Evolutionary conservation across 306 rosid genomes (phyloP).

Genomic region (Lupinus albus): DNA sequence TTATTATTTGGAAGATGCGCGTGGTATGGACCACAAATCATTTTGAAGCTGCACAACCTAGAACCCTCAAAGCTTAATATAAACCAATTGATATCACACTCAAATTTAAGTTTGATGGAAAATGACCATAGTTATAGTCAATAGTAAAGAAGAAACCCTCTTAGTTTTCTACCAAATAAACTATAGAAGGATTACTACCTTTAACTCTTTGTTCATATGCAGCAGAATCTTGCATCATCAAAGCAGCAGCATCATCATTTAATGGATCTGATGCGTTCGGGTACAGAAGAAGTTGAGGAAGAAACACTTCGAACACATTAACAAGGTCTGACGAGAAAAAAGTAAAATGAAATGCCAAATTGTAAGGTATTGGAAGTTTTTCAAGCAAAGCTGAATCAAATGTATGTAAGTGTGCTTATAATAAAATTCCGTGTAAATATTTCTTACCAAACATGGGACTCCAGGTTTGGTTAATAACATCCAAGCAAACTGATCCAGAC

Average conservation of each 20-base stretch:
- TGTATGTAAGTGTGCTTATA: slow-evolving; percentile 1
- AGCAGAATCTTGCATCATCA: slow-evolving; percentile 74
- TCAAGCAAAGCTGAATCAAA: slow-evolving; percentile 14
- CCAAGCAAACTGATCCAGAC: slow-evolving; percentile 91
- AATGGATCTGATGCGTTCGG: slow-evolving; percentile 90
- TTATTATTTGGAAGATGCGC: background rate
- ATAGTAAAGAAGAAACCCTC: slow-evolving; percentile 8
- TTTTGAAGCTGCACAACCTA: slow-evolving; percentile 21
- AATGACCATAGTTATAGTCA: background rate
- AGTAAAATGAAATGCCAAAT: slow-evolving; percentile 30
- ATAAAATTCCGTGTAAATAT: slow-evolving; percentile 2
- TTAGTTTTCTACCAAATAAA: slow-evolving; percentile 23
- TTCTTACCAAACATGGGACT: slow-evolving; percentile 93
- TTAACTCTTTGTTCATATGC: slow-evolving; percentile 79
- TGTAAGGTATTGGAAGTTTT: slow-evolving; percentile 28
- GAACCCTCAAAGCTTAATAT: slow-evolving; percentile 5
- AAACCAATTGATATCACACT: background rate
- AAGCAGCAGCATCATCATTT: slow-evolving; percentile 87
- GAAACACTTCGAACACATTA: slow-evolving; percentile 82
- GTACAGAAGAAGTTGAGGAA: slow-evolving; percentile 91
- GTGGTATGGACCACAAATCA: slow-evolving; percentile 14
- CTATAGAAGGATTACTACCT: slow-evolving; percentile 53
- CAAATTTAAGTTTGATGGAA: slow-evolving; percentile 23
- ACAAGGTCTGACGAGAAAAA: slow-evolving; percentile 67
- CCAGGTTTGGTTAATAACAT: slow-evolving; percentile 94